phyloP scores from a whole-genome alignment of 768 basidiomycete genomes.

The Macrolepiota fuliginosa region DNA sequence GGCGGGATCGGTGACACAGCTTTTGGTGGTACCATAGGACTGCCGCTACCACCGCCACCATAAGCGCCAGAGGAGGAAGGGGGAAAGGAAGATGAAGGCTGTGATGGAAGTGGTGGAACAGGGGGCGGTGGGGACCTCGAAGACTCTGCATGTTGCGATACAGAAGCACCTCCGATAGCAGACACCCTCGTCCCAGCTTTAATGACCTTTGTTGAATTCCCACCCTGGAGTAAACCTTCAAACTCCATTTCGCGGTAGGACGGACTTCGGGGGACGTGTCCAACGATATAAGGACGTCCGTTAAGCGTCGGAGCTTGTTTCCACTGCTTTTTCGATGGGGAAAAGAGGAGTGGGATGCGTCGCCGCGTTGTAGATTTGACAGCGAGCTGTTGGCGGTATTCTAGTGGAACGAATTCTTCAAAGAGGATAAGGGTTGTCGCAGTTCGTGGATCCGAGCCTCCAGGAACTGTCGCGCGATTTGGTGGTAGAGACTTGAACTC shows the following conservation, averaged over 20 bases:
- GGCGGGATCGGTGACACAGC: background rate
- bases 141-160: conserved; percentile 1
- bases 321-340: conserved; percentile 63
- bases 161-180: no score
- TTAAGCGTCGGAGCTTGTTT: conserved; percentile 82
- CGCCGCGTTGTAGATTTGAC: conserved; percentile 47
- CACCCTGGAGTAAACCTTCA: conserved; percentile 66
- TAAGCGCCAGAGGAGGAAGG: background rate
- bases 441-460: conserved; percentile 64
- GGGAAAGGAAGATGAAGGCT: conserved; percentile 8
- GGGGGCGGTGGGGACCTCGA: conserved; percentile 17
- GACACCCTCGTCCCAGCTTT: conserved; percentile 19
- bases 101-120: conserved; percentile 19
- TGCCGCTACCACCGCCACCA: background rate
- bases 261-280: conserved; percentile 50
- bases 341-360: conserved; percentile 71
- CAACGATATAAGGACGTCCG: conserved; percentile 72
- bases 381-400: conserved; percentile 78
- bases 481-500: conserved; percentile 80
- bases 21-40: background rate
- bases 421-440: conserved; percentile 74
- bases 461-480: conserved; percentile 32
- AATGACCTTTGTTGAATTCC: conserved; percentile 45
- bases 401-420: conserved; percentile 91
- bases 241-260: conserved; percentile 72